A percentile compares a stretch with the other conserved stretches of the same genome.
Conservation (phyloP, 164 flowering plant species). For the Santalum album region DNA sequence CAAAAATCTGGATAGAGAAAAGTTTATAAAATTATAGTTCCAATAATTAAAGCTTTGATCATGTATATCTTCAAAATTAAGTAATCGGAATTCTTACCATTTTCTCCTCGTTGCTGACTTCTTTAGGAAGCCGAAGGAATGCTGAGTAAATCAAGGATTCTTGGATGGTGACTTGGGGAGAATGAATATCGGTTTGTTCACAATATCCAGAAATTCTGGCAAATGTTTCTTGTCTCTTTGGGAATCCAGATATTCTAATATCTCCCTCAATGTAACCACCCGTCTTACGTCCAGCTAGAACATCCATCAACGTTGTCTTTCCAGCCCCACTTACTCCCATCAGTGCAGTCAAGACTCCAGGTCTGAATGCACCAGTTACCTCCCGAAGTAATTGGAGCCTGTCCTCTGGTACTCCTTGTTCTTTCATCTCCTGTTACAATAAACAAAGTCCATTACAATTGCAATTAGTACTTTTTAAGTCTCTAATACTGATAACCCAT, state of each 20-base stretch:
- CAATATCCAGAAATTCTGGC: conserved; percentile 92
- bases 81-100: conserved; percentile 32
- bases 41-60: too few relatives aligned
- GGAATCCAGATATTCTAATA: conserved; percentile 74
- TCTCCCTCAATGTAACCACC: conserved; percentile 89
- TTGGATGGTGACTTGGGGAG: conserved; percentile 58
- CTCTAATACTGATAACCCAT: too few relatives aligned
- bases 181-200: conserved; percentile 68
- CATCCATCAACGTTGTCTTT: conserved; percentile 83
- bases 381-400: conserved; percentile 55
- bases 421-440: conserved; percentile 58
- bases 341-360: conserved; percentile 64
- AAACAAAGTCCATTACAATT: neutral
- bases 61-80: neutral
- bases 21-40: neutral
- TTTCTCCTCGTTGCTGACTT: conserved; percentile 61
- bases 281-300: conserved; percentile 77
- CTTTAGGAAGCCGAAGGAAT: conserved; percentile 78
- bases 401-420: conserved; percentile 56
- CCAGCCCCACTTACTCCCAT: conserved; percentile 97
- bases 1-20: conserved; percentile 49
- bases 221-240: conserved; percentile 85
- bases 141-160: conserved; percentile 94
- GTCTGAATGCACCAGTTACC: conserved; percentile 67
- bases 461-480: too few relatives aligned